A percentile compares a stretch with the other conserved stretches of the same genome.
phyloP scores from a whole-genome alignment of 805 yeast species.

The Cephaloascus fragrans region DNA sequence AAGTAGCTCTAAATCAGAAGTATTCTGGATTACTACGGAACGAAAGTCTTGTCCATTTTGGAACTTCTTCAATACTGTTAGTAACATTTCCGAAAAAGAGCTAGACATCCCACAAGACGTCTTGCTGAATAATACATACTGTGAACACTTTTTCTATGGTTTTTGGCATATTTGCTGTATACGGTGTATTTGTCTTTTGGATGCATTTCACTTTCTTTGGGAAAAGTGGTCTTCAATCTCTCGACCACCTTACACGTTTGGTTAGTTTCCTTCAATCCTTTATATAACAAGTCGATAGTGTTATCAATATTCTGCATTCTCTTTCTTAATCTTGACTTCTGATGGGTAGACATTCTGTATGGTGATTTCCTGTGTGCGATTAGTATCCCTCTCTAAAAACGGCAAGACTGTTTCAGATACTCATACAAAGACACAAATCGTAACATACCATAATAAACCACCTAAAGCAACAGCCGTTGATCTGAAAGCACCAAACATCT shows the following conservation, averaged over 20 bases:
- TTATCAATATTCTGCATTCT: slow-evolving; percentile 77
- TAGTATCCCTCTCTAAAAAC: neutral
- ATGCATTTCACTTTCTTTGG: slow-evolving; percentile 74
- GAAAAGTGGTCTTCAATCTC: slow-evolving; percentile 34
- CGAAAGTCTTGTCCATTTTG: slow-evolving; percentile 85
- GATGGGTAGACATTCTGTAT: slow-evolving; percentile 69
- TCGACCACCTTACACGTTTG: slow-evolving; percentile 22
- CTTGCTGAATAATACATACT: slow-evolving; percentile 7
- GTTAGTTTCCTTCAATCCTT: slow-evolving; percentile 30
- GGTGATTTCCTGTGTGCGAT: slow-evolving; percentile 47
- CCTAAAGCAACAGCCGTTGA: slow-evolving; percentile 48
- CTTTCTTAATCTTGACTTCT: slow-evolving; percentile 76
- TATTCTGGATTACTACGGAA: slow-evolving; percentile 72
- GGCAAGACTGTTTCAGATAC: neutral
- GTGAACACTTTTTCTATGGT: slow-evolving; percentile 85
- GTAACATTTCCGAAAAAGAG: no score
- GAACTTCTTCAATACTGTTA: slow-evolving; percentile 33
- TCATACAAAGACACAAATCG: neutral
- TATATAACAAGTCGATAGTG: slow-evolving; percentile 56
- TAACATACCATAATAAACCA: slow-evolving; percentile 61
- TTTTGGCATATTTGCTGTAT: slow-evolving; percentile 61
- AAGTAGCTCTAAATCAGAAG: no score
- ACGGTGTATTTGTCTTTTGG: slow-evolving; percentile 82
- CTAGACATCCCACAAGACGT: no score
- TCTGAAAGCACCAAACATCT: slow-evolving; percentile 74